phyloP scores from a whole-genome alignment of 148 eudicot genomes.

The Gaultheria prostrata region DNA sequence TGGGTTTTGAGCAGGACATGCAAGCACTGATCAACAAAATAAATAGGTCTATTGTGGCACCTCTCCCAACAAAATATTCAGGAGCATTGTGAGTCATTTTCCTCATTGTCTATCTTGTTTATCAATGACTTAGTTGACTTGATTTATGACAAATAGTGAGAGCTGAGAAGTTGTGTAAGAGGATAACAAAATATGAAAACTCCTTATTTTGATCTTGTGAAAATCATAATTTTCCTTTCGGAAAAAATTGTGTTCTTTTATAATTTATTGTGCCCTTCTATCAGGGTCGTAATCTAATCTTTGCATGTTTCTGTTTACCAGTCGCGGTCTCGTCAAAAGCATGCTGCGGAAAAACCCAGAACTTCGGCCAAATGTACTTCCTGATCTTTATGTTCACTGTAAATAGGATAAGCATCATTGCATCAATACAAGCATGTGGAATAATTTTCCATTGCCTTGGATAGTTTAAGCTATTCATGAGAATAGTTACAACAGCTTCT shows the following conservation, averaged over 20 bases:
- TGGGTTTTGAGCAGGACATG: slow-evolving; percentile 68
- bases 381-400: slow-evolving; percentile 17
- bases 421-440: not conserved
- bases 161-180: not conserved
- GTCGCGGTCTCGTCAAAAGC: slow-evolving; percentile 89
- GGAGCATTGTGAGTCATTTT: slow-evolving; percentile 75
- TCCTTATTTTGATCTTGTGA: not conserved
- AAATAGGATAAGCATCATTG: not conserved
- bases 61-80: slow-evolving; percentile 82
- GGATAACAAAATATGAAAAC: not conserved
- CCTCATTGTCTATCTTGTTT: slow-evolving; percentile 6
- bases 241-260: not conserved
- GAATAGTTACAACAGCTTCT: not conserved
- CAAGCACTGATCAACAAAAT: slow-evolving; percentile 94
- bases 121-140: not conserved
- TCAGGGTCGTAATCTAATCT: not conserved
- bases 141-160: not conserved
- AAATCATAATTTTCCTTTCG: not conserved
- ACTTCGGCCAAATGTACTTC: slow-evolving; percentile 76
- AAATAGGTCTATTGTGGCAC: slow-evolving; percentile 85
- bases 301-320: slow-evolving; percentile 40
- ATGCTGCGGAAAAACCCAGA: slow-evolving; percentile 96
- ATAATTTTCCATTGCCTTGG: not conserved
- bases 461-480: not conserved
- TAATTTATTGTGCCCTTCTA: not conserved